Percentiles rank a stretch among this genome's conserved stretches.
phyloP scores from a whole-genome alignment of 75 land plant genomes.

The Sequoiadendron giganteum region DNA sequence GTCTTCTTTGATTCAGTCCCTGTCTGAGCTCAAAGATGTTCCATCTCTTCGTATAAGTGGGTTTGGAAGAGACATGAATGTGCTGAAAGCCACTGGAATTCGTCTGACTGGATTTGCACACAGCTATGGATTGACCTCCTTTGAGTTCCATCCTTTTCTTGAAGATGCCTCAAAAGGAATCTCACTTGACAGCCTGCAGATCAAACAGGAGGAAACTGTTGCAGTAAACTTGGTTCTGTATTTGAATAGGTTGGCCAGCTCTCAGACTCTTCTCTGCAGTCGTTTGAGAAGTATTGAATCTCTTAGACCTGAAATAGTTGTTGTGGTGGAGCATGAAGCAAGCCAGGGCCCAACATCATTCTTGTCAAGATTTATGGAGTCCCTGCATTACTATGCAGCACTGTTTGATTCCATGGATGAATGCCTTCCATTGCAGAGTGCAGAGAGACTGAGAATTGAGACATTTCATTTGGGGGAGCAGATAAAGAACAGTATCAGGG shows the following conservation, averaged over 20 bases:
- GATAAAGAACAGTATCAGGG: conserved; percentile 36
- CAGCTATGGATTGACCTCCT: conserved; percentile 26
- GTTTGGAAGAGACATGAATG: conserved; percentile 36
- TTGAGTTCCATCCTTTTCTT: conserved; percentile 46
- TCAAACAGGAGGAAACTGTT: conserved; percentile 50
- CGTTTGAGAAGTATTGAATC: conserved; percentile 22
- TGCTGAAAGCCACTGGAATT: conserved; percentile 36
- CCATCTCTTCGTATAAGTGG: conserved; percentile 46
- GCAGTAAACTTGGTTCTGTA: conserved; percentile 48
- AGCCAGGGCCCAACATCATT: conserved; percentile 33
- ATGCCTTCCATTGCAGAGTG: conserved; percentile 48
- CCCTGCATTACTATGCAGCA: conserved; percentile 59
- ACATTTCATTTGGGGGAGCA: conserved; percentile 50
- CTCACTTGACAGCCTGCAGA: conserved; percentile 15
- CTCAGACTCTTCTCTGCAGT: conserved; percentile 16
- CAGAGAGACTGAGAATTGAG: conserved; percentile 56
- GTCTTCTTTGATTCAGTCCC: conserved; percentile 62
- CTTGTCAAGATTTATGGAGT: conserved; percentile 56
- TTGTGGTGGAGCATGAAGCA: conserved; percentile 66
- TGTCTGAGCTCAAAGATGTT: conserved; percentile 25
- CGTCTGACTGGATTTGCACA: conserved; percentile 41
- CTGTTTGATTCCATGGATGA: conserved; percentile 68
- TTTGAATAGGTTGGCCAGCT: conserved; percentile 29
- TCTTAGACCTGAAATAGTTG: conserved; percentile 45
- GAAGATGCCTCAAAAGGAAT: conserved; percentile 15